These are phyloP conservation scores for Cordia subcordata DNA, from an alignment of 257 asterid species.

Conservation along the genomic window DNA sequence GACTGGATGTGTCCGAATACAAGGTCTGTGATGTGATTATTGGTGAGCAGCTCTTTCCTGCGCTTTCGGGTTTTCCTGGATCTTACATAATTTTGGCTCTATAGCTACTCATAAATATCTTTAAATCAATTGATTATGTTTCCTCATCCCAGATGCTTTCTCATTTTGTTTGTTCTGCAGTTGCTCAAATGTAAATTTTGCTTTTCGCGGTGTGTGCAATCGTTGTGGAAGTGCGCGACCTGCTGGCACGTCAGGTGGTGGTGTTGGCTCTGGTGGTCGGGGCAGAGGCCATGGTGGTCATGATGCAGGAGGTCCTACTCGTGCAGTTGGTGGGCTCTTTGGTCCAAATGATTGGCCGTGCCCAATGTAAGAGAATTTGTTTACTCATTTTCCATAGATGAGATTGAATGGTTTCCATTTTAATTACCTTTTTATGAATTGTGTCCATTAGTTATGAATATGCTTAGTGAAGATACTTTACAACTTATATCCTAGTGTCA, in stretches of 20 bases:
- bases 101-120: background rate
- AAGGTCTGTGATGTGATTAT: constrained; percentile 99
- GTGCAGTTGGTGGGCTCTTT: constrained; percentile 74
- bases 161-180: constrained; percentile 45
- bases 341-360: constrained; percentile 99
- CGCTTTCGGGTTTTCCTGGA: constrained; percentile 23
- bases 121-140: background rate
- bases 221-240: constrained; percentile 99
- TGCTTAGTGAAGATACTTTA: too few relatives aligned
- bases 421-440: too few relatives aligned
- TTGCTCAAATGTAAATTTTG: constrained; percentile 96
- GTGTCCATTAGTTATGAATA: too few relatives aligned
- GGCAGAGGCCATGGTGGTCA: constrained; percentile 80
- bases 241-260: constrained; percentile 75
- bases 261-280: constrained; percentile 77
- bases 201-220: constrained; percentile 97
- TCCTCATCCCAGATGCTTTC: background rate
- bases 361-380: constrained; percentile 67
- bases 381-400: background rate
- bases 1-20: constrained; percentile 97
- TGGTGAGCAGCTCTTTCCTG: constrained; percentile 96
- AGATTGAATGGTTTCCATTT: too few relatives aligned
- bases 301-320: constrained; percentile 60
- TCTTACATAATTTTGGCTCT: background rate
- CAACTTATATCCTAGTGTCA: too few relatives aligned